Evolutionary conservation across 1,284 basidiomycete genomes (phyloP), one percentile per base, ranked within the genome.

Genomic region (Erythrobasidium hasegawianum): DNA sequence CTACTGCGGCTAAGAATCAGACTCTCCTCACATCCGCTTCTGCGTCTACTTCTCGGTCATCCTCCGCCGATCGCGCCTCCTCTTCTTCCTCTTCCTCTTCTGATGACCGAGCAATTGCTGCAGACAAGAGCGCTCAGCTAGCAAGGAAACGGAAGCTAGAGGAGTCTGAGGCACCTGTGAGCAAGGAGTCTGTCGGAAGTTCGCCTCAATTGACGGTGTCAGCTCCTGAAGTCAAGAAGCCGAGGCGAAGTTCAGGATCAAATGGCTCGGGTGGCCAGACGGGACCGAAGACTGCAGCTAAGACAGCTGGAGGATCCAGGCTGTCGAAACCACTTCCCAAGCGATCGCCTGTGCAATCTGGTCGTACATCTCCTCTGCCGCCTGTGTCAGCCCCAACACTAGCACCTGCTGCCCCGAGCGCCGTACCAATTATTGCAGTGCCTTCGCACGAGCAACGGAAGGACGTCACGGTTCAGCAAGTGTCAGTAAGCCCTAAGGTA

Each of bases 291-390:
- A 43, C 43, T 4, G 54, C 54, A 4, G 61, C 61, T 29, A 64
- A 57, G 16, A 64, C 61, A 33, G 53, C 61, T 13, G 61, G 61
- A 39, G 61, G 61, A 29, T 45, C 61, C 13, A 43, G 61, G 33
- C 52, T 64, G 16, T 64, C 61, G 11, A 43, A 24, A 22, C 52
- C 53, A 41, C 18, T 64, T 27, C 53, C 52, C 1, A 64, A 64
- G 26, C 24, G 29, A 22, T 58, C 62, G 41, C 55, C 62, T 11
- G 10, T n/a, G 16, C 20, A 41, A 20, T 65, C 62, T n/a, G 41
- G 18, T 16, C 16, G 38, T 11, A 40, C 29, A 45, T 52, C 45
- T 45, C 50, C 26, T 16, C 26, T 4, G 50, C 20, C 49, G 26
- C 9, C 47, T 16, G 16, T 14, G 18, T 38, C 26, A 11, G 33